Evolutionary conservation across 2,329 filamentous ascomycete species (phyloP).

Genomic region (Cladosporium sp.): DNA sequence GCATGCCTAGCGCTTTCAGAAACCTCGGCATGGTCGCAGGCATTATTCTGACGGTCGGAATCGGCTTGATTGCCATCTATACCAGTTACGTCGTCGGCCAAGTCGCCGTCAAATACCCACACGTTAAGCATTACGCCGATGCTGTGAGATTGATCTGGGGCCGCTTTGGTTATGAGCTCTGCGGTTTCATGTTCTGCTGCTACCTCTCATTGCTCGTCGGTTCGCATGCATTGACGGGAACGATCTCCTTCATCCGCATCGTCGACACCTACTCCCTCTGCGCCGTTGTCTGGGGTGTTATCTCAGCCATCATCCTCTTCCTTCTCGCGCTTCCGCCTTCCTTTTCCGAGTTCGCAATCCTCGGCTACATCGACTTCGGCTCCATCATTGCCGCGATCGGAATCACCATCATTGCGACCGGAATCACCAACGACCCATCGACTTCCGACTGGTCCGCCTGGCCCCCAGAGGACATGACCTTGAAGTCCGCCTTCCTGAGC

Average conservation of each 20-base stretch:
- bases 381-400: slow-evolving; percentile 32
- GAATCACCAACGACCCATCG: slow-evolving; percentile 24
- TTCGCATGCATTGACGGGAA: slow-evolving; percentile 42
- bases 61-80: slow-evolving; percentile 57
- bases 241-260: slow-evolving; percentile 42
- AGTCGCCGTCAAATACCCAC: slow-evolving; percentile 50
- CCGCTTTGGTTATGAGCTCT: slow-evolving; percentile 38
- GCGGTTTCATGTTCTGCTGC: slow-evolving; percentile 40
- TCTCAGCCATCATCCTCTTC: slow-evolving; percentile 39
- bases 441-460: slow-evolving; percentile 32
- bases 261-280: slow-evolving; percentile 34
- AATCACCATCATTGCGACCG: slow-evolving; percentile 34
- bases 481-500: slow-evolving; percentile 58
- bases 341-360: slow-evolving; percentile 32
- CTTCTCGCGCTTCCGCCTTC: slow-evolving; percentile 32
- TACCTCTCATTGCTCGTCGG: slow-evolving; percentile 41
- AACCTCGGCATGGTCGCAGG: slow-evolving; percentile 52
- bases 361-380: slow-evolving; percentile 35
- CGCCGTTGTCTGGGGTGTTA: slow-evolving; percentile 39
- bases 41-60: slow-evolving; percentile 49
- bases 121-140: slow-evolving; percentile 41
- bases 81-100: slow-evolving; percentile 59
- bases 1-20: slow-evolving; percentile 53
- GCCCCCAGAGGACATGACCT: slow-evolving; percentile 31
- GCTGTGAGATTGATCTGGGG: slow-evolving; percentile 41